phyloP scores from a whole-genome alignment of 805 yeast species.

The Brettanomyces sp. region DNA sequence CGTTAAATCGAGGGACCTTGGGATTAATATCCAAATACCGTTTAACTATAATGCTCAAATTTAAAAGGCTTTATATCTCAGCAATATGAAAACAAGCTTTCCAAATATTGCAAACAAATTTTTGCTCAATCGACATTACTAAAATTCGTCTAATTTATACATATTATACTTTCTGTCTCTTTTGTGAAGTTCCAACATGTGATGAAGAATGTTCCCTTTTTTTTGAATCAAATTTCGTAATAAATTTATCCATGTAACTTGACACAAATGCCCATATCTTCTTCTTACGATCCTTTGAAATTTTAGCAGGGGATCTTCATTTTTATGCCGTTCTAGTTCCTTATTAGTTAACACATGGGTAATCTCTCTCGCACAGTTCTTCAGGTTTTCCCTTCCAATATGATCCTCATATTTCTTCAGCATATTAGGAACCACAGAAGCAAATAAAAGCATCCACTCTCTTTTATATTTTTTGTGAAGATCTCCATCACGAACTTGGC shows the following conservation, averaged over 20 bases:
- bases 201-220: conserved; percentile 11
- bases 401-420: conserved; percentile 56
- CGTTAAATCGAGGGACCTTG: too few relatives aligned
- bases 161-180: not conserved
- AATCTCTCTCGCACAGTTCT: conserved; percentile 72
- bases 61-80: too few relatives aligned
- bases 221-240: conserved; percentile 37
- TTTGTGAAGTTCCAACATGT: too few relatives aligned
- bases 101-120: too few relatives aligned
- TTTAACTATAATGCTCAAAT: too few relatives aligned
- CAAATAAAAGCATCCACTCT: conserved; percentile 46
- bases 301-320: conserved; percentile 40
- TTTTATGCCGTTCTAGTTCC: conserved; percentile 44
- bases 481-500: not conserved
- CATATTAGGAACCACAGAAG: conserved; percentile 70
- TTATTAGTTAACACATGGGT: conserved; percentile 59
- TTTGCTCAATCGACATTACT: too few relatives aligned
- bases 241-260: conserved; percentile 58
- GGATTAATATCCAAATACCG: too few relatives aligned
- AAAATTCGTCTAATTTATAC: not conserved
- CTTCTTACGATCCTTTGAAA: conserved; percentile 53
- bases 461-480: conserved; percentile 5
- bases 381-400: conserved; percentile 64
- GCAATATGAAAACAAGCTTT: too few relatives aligned
- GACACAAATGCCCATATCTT: conserved; percentile 61